Evolutionary conservation across 2,329 filamentous ascomycete species (phyloP).

Genomic region (Blastomyces gilchristii): DNA sequence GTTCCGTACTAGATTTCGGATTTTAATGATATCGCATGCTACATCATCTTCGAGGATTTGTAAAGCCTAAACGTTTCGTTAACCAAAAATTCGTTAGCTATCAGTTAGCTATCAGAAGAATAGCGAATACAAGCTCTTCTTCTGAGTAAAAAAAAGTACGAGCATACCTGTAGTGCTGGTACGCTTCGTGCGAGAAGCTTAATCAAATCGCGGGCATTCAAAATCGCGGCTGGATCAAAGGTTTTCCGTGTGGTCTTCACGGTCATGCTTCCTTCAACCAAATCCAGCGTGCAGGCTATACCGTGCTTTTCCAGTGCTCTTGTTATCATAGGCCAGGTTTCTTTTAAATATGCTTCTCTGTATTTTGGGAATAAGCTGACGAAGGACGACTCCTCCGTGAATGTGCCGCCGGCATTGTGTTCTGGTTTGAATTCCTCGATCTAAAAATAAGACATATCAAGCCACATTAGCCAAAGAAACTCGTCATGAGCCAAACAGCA

Average conservation of each 20-base stretch:
- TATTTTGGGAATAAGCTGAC: conserved; percentile 82
- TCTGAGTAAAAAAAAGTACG: neutral
- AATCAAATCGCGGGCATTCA: conserved; percentile 89
- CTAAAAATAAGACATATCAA: conserved; percentile 28
- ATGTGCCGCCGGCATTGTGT: conserved; percentile 76
- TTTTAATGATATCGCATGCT: conserved; percentile 93
- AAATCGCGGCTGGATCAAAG: conserved; percentile 80
- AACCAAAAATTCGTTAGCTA: neutral
- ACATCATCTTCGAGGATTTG: conserved; percentile 89
- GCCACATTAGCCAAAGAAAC: neutral
- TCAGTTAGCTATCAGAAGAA: conserved; percentile 5
- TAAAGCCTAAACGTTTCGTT: conserved; percentile 46
- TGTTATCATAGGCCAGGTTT: conserved; percentile 87
- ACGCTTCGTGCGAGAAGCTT: conserved; percentile 86
- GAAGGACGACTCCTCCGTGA: conserved; percentile 89
- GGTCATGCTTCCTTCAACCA: conserved; percentile 93
- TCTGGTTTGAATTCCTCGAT: conserved; percentile 73
- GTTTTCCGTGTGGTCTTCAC: conserved; percentile 91
- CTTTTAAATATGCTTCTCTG: conserved; percentile 83
- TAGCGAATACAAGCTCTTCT: conserved; percentile 3
- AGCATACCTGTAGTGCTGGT: conserved; percentile 61
- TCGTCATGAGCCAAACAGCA: neutral
- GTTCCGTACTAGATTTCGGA: conserved; percentile 77
- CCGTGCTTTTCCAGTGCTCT: conserved; percentile 75
- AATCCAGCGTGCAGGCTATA: conserved; percentile 82